Percentiles rank a stretch among this genome's conserved stretches.
phyloP scores from a whole-genome alignment of 2,329 filamentous ascomycete species.

The Fulvia fulva region DNA sequence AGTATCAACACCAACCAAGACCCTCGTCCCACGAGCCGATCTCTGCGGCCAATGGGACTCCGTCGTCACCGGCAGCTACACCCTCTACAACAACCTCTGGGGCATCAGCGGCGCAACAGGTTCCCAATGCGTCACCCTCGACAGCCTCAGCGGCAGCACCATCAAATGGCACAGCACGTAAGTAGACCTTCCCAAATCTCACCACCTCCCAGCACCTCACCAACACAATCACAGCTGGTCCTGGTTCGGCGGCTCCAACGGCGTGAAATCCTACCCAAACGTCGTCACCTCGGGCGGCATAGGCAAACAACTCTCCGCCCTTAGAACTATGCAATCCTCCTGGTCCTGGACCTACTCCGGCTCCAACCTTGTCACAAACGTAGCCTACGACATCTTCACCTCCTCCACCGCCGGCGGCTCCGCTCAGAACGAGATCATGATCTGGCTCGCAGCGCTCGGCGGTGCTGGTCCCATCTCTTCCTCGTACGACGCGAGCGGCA shows the following conservation, averaged over 20 bases:
- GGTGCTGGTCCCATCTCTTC: conserved; percentile 57
- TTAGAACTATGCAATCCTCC: conserved; percentile 42
- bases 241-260: conserved; percentile 23
- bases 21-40: conserved; percentile 1
- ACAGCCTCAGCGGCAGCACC: conserved; percentile 16
- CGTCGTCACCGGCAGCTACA: conserved; percentile 13
- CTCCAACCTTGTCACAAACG: conserved; percentile 51
- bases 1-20: conserved; percentile 3
- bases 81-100: conserved; percentile 23
- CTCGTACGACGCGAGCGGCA: conserved; percentile 40
- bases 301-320: conserved; percentile 32
- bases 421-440: conserved; percentile 59
- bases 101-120: conserved; percentile 14
- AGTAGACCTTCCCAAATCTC: not conserved
- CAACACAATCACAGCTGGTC: conserved; percentile 11
- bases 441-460: conserved; percentile 57
- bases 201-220: not conserved
- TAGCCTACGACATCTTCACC: conserved; percentile 62
- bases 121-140: conserved; percentile 20
- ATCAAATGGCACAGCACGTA: conserved; percentile 20
- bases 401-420: conserved; percentile 43
- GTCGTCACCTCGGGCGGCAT: conserved; percentile 33
- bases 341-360: conserved; percentile 51
- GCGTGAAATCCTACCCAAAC: conserved; percentile 43
- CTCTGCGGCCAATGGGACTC: conserved; percentile 11